Base-by-base conservation (phyloP, 2,329 filamentous ascomycete species). In the Xylariomycetidae sp. region DNA sequence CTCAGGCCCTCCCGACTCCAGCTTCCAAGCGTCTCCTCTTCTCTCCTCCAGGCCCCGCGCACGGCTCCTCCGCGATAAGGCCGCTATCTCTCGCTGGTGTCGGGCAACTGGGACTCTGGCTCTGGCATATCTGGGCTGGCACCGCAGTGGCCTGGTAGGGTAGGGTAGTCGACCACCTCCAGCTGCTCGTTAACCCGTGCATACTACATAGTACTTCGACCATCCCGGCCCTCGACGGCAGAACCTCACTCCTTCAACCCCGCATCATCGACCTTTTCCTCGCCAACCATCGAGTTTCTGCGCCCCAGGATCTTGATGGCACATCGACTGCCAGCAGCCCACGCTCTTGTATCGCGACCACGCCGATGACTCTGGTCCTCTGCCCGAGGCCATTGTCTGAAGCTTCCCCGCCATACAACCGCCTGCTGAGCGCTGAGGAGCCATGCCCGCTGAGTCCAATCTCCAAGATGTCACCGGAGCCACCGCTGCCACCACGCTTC, bases 301-400 rank as follows among this genome's bases (percentile, higher is more conserved):
- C 39, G 40, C 37, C 43, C 49, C 40, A 42, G 49, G 50, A 54
- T 56, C 64, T 69, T 71, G 60, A 74, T 74, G 70, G 70, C 71
- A 64, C 62, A 65, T 63, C 60, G 55, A 58, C 61, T 65, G 64
- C 59, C 61, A 57, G 61, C 64, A 63, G 61, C 61, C 61, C 46
- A 54, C 47, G 49, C 48, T 42, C 46, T 42, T 52, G 63, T 65
- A 70, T 70, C 67, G 70, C 72, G 68, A 74, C 67, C 64, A 69
- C 69, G 68, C 71, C 74, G 71, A 74, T 66, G 72, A 73, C 69
- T 61, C 58, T 64, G 62, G 70, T 67, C 68, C 71, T 56, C 46
- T 23, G 44, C 42, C 59, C 63, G 66, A 68, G 64, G 57, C 61
- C 64, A 67, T 56, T 58, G 64, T 67, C 63, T 64, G 59, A 58